Evolutionary conservation across 306 rosid genomes (phyloP).

Genomic region (Senna siamea): DNA sequence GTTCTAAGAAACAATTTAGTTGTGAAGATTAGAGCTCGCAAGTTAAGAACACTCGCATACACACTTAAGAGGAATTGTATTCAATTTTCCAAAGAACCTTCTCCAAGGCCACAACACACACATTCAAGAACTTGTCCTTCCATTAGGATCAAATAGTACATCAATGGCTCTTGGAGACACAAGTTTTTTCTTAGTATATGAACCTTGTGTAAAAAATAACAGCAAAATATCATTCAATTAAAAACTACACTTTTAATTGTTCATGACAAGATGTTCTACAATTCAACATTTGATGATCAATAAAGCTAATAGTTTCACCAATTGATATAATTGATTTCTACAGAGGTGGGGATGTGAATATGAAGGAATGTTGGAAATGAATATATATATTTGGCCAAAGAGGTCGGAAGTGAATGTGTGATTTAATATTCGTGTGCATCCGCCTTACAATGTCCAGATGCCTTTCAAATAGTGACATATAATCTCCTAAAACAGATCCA

Average conservation of each 20-base stretch:
- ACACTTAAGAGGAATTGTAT: constrained; percentile 13
- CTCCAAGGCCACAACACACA: constrained; percentile 2
- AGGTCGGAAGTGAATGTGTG: background rate
- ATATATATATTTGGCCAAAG: too few relatives aligned
- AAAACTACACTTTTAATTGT: background rate
- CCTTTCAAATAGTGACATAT: constrained; percentile 6
- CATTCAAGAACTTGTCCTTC: constrained; percentile 10
- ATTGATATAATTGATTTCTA: constrained; percentile 3
- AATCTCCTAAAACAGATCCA: background rate
- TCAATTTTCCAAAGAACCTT: constrained; percentile 17
- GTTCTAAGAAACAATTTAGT: background rate
- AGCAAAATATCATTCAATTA: constrained; percentile 5
- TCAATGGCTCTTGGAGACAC: background rate
- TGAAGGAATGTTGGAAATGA: background rate
- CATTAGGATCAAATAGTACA: constrained; percentile 9
- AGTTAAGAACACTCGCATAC: background rate
- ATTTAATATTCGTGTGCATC: background rate
- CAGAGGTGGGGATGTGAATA: background rate
- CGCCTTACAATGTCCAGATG: background rate
- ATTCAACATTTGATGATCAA: constrained; percentile 21
- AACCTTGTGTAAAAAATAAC: constrained; percentile 2
- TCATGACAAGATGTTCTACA: background rate
- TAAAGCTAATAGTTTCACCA: background rate
- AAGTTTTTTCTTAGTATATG: constrained; percentile 23
- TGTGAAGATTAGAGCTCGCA: background rate